Base-by-base conservation (phyloP, 1,139 yeast genomes). In the Kluyveromyces marxianus region DNA sequence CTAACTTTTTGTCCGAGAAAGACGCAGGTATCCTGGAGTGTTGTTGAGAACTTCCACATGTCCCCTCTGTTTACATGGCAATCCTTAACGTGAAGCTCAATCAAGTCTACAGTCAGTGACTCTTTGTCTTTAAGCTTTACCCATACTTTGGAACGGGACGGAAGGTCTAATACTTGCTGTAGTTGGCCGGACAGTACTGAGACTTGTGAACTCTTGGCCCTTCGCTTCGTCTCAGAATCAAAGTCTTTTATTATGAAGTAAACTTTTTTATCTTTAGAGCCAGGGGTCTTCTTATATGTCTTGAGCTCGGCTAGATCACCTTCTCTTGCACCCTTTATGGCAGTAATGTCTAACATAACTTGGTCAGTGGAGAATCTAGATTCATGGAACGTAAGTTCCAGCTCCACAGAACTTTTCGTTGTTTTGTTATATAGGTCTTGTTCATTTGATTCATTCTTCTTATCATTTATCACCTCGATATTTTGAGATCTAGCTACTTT, bases 1-100 rank as follows among this genome's bases (percentile, higher is more conserved):
- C 78, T 66, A 1, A 90, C 60, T 45, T 81, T 71, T 62, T 90
- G 92, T 6, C 81, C 77, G 5, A 72, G 68, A 57, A 84, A 81
- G 2, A 84, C 76, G 62, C 96, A 86, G 8, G 76, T 69, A 6
- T 78, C 79, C 0, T 75, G 75, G 45, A 92, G 56, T 14, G 72
- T 61, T 1, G 87, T 73, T 0, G 96, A 79, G 7, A 90, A 68
- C 34, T 78, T 72, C 96, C 97, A 94, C 94, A 90, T 90, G 55
- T 89, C 95, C 48, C 95, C 96, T 53, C 99, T 70, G 1, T 96
- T 80, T 24, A 94, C 67, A 55, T 85, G 80, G 25, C 87, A 72
- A 59, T 92, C 97, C 56, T 83, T 86, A 46, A 89, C 77, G 59
- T 79, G 81, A 4, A 94, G 69, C 58, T 92, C 98, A 4, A 90